phyloP scores from a whole-genome alignment of 2,329 filamentous ascomycete genomes.

The Sphaceloma murrayae region DNA sequence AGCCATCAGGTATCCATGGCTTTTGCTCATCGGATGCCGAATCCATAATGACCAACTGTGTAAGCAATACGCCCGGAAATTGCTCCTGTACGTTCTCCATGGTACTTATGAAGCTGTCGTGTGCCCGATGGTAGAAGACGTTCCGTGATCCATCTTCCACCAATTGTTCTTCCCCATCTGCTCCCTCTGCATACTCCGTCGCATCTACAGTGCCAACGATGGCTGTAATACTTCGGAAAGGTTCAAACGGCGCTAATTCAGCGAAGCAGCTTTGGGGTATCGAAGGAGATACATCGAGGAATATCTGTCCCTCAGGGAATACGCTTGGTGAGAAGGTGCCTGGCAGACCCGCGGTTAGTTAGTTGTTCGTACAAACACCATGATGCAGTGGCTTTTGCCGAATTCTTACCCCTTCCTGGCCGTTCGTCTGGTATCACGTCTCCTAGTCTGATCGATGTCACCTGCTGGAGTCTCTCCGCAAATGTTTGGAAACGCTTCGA shows the following conservation, averaged over 20 bases:
- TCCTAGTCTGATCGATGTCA: slow-evolving; percentile 73
- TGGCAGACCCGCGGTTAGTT: slow-evolving; percentile 32
- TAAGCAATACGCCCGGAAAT: slow-evolving; percentile 66
- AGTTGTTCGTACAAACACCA: not conserved
- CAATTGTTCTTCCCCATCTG: slow-evolving; percentile 49
- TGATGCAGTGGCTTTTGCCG: slow-evolving; percentile 11
- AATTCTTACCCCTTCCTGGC: slow-evolving; percentile 67
- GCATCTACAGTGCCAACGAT: slow-evolving; percentile 82
- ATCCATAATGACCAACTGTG: slow-evolving; percentile 74
- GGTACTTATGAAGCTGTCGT: slow-evolving; percentile 13
- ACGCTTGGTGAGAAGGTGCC: slow-evolving; percentile 90
- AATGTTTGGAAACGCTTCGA: slow-evolving; percentile 70
- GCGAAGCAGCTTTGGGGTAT: slow-evolving; percentile 70
- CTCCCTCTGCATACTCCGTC: slow-evolving; percentile 50
- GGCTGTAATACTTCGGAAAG: slow-evolving; percentile 74
- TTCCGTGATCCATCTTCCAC: slow-evolving; percentile 27
- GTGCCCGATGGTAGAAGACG: slow-evolving; percentile 15
- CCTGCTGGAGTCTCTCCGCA: slow-evolving; percentile 63
- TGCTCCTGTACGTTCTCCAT: slow-evolving; percentile 50
- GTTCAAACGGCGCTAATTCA: slow-evolving; percentile 76
- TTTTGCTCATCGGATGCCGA: slow-evolving; percentile 50
- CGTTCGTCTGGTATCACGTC: slow-evolving; percentile 79
- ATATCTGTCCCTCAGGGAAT: slow-evolving; percentile 73
- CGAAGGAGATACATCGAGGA: slow-evolving; percentile 80
- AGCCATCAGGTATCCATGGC: slow-evolving; percentile 49